Base-by-base conservation (phyloP, 768 basidiomycete genomes). In the Symmetrospora coprosmae region DNA sequence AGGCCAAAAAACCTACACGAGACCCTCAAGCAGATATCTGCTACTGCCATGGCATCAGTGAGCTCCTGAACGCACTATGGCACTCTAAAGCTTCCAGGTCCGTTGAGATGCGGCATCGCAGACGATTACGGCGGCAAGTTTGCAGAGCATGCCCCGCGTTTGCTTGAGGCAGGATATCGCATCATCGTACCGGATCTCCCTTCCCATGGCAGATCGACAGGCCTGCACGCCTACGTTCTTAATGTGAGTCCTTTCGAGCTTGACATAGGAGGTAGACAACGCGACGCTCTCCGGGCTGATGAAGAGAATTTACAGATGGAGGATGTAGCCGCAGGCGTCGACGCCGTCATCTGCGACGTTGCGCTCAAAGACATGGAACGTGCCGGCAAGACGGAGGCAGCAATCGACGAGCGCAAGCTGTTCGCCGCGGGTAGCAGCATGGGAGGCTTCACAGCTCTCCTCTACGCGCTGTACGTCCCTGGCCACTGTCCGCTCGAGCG, bases 1-100 rank as follows among this genome's bases (percentile, higher is more conserved):
- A 66, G 31, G 48, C 62, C 8, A 46, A 52, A 2, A 33, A 34
- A 13, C 50, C 19, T 0, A 2, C 7, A 21, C 2, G n/a, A 11
- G 7, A 13, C n/a, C 0, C 43, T 63, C 52, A 61, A 1, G 31
- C 40, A n/a, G 67, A 68, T 39, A 41, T 68, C 14, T 43, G 64
- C 37, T 68, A 58, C 43, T 37, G 55, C n/a, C 67, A 68, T 55
- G 67, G 65, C 1, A 64, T 67, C 51, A 67, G 60, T 47, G 62
- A 62, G 31, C 35, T 38, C n/a, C 13, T 39, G 38, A n/a, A 13
- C n/a, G 35, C 35, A 39, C 25, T 8, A 6, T 40, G 6, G 33
- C 16, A 38, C 37, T 58, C 27, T 27, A 46, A 46, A 39, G 17
- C 28, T 41, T 28, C 28, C 25, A 6, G 6, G 21, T 41, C 14